phyloP scores from a whole-genome alignment of 768 basidiomycete genomes.

The Cytidiella melzeri region DNA sequence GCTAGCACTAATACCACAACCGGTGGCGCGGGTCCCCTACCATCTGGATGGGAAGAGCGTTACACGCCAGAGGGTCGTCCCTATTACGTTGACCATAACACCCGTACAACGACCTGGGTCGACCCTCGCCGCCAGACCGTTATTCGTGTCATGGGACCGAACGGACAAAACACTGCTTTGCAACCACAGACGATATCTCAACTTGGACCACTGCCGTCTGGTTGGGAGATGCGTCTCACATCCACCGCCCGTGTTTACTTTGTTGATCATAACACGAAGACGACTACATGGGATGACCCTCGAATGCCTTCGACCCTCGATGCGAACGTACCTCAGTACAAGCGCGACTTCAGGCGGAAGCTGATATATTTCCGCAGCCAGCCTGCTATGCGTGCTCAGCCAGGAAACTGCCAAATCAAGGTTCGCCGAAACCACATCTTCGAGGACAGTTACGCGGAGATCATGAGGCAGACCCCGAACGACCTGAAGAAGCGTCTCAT shows the following conservation, averaged over 20 bases:
- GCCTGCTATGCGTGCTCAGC: constrained; percentile 95
- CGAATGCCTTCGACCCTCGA: constrained; percentile 93
- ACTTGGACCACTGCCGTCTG: constrained; percentile 92
- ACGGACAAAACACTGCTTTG: constrained; percentile 78
- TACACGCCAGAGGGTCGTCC: constrained; percentile 98
- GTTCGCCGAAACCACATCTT: constrained; percentile 97
- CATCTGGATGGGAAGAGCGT: constrained; percentile 98
- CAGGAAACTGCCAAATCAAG: constrained; percentile 99
- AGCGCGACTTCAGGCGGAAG: constrained; percentile 98
- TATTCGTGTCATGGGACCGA: constrained; percentile 93
- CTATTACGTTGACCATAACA: constrained; percentile 99
- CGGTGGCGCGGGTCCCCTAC: constrained; percentile 81
- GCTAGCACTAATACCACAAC: constrained; percentile 47
- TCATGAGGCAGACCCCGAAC: constrained; percentile 98
- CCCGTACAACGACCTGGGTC: constrained; percentile 99
- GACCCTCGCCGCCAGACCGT: constrained; percentile 96
- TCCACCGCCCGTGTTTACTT: constrained; percentile 98
- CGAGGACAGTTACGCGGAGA: constrained; percentile 98
- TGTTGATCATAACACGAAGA: constrained; percentile 99
- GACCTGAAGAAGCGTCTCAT: constrained; percentile 98
- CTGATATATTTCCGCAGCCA: constrained; percentile 99
- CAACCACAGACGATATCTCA: constrained; percentile 96
- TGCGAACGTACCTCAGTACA: constrained; percentile 97
- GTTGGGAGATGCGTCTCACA: constrained; percentile 99
- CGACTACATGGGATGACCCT: constrained; percentile 99